Evolutionary conservation across 208 protist genomes (phyloP).

Genomic region (Leishmania tropica): DNA sequence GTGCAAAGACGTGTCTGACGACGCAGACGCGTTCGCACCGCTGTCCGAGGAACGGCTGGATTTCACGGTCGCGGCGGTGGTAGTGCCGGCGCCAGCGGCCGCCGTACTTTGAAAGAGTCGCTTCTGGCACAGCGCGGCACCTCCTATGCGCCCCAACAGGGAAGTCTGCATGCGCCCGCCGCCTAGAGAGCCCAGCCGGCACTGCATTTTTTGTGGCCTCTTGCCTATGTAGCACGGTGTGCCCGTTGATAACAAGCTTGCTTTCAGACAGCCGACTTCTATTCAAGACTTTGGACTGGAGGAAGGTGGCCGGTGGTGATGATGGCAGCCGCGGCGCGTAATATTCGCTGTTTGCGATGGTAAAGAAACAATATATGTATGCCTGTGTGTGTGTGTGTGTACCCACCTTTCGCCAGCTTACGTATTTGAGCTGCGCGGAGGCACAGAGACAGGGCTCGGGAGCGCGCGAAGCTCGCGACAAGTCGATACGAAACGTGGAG

Average conservation of each 20-base stretch:
- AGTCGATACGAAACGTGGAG: background rate
- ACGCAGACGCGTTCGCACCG: background rate
- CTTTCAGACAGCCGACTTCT: background rate
- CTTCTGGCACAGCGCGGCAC: background rate
- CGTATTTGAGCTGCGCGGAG: too few species aligned
- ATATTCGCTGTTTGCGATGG: constrained; percentile 4
- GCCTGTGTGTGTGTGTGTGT: too few species aligned
- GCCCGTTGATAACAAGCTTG: background rate
- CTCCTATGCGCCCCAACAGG: background rate
- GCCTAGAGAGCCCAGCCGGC: constrained; percentile 6
- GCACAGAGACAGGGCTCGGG: too few species aligned
- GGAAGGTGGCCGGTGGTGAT: background rate
- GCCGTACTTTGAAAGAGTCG: constrained; percentile 17
- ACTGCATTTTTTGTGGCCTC: constrained; percentile 1
- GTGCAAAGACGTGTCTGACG: constrained; percentile 8
- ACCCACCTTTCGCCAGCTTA: too few species aligned
- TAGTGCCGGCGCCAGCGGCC: background rate
- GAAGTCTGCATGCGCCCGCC: background rate
- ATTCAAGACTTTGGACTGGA: background rate
- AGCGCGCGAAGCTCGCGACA: too few species aligned
- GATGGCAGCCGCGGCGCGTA: background rate
- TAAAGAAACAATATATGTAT: background rate
- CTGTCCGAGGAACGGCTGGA: background rate
- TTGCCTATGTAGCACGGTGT: background rate
- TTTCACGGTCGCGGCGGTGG: background rate